Conservation (phyloP, 148 eudicot genomes). For the Dysphania ambrosioides region DNA sequence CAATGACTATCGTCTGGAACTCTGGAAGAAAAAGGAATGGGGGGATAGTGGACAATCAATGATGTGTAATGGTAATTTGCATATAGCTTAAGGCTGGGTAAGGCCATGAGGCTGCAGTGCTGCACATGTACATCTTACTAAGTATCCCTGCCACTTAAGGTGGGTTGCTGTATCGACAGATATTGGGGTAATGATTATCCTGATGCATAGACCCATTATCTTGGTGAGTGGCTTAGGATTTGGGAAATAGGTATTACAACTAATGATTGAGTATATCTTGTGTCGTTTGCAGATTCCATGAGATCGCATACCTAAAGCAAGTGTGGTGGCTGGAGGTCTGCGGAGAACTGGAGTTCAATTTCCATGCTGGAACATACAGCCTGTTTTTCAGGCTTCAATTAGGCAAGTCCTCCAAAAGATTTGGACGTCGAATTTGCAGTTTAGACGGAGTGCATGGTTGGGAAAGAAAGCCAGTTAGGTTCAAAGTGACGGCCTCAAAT, state of each 20-base stretch:
- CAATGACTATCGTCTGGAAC: too few relatives aligned
- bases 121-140: background rate
- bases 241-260: background rate
- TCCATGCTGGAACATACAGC: constrained; percentile 54
- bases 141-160: background rate
- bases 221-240: background rate
- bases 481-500: constrained; percentile 40
- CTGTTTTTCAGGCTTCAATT: constrained; percentile 55
- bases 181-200: background rate
- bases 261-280: background rate
- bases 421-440: constrained; percentile 29
- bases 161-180: background rate
- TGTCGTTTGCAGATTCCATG: constrained; percentile 43
- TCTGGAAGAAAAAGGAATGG: too few relatives aligned
- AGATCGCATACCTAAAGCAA: constrained; percentile 67
- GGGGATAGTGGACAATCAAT: background rate
- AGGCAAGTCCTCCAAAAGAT: constrained; percentile 38
- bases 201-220: background rate
- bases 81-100: background rate
- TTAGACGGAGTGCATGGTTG: constrained; percentile 60
- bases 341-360: constrained; percentile 55
- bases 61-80: background rate
- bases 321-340: constrained; percentile 79
- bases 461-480: constrained; percentile 58
- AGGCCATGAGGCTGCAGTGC: background rate